Percentiles rank a stretch among this genome's conserved stretches.
Evolutionary conservation across 345 rosid species (phyloP).

Genomic region (Combretum micranthum): DNA sequence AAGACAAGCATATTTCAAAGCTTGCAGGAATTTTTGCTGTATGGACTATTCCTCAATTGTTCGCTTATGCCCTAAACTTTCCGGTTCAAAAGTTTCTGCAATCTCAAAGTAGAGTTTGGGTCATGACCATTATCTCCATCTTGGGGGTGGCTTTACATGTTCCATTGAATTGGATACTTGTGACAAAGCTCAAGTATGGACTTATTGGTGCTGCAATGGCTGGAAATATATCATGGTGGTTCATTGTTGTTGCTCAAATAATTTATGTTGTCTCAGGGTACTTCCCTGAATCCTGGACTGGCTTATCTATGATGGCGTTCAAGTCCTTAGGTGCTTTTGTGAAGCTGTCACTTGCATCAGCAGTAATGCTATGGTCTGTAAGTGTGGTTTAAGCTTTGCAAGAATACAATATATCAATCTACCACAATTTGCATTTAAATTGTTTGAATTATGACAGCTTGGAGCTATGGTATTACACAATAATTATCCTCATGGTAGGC

Average conservation of each 20-base stretch:
- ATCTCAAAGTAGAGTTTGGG: constrained; percentile 83
- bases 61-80: constrained; percentile 64
- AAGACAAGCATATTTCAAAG: constrained; percentile 45
- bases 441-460: constrained; percentile 33
- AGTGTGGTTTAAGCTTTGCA: not conserved
- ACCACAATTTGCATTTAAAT: not conserved
- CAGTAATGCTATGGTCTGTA: constrained; percentile 42
- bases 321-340: constrained; percentile 31
- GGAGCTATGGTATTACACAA: constrained; percentile 79
- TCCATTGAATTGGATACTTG: constrained; percentile 52
- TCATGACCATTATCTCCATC: constrained; percentile 55
- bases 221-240: constrained; percentile 24
- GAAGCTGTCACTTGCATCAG: constrained; percentile 39
- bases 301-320: constrained; percentile 38
- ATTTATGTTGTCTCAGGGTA: constrained; percentile 52
- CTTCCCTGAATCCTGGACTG: constrained; percentile 41
- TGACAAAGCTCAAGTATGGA: constrained; percentile 27
- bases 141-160: constrained; percentile 46
- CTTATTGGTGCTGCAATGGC: constrained; percentile 31
- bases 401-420: too few relatives aligned
- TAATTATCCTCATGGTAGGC: constrained; percentile 70
- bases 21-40: constrained; percentile 55
- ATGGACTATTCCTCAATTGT: constrained; percentile 82
- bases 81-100: constrained; percentile 78
- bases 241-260: constrained; percentile 34